Evolutionary conservation across 2,329 filamentous ascomycete species (phyloP).

Genomic region (Colletotrichum theobromicola): DNA sequence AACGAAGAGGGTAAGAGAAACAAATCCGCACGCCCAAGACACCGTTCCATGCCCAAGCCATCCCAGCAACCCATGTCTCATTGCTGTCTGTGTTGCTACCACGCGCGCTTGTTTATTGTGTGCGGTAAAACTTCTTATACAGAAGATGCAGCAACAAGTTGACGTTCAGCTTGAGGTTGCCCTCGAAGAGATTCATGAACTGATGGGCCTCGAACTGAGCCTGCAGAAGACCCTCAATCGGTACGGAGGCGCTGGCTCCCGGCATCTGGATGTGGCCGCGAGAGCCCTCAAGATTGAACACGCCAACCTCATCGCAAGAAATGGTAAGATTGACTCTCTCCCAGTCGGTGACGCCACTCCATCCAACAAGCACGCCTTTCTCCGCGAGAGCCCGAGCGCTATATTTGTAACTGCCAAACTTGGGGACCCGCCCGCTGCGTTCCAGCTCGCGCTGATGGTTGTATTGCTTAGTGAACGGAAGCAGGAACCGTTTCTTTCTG

Average conservation of each 20-base stretch:
- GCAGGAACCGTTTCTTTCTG: conserved; percentile 87
- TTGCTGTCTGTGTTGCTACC: not conserved
- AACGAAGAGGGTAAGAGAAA: not conserved
- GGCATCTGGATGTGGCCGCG: conserved; percentile 95
- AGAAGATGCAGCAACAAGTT: conserved; percentile 95
- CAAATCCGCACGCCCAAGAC: conserved; percentile 5
- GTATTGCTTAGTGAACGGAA: conserved; percentile 98
- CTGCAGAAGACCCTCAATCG: conserved; percentile 92
- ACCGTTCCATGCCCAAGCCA: conserved; percentile 2
- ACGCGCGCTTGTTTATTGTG: conserved; percentile 50
- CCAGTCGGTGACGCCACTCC: conserved; percentile 86
- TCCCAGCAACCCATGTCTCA: conserved; percentile 18
- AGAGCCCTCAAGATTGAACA: conserved; percentile 91
- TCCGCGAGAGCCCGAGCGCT: conserved; percentile 86
- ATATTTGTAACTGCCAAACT: conserved; percentile 98
- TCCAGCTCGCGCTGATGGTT: conserved; percentile 97
- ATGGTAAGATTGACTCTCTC: conserved; percentile 94
- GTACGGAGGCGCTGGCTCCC: conserved; percentile 85
- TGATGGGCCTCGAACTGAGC: conserved; percentile 97
- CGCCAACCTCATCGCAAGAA: conserved; percentile 89
- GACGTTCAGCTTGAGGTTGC: conserved; percentile 86
- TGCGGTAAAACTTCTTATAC: conserved; percentile 97
- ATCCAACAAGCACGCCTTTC: conserved; percentile 93
- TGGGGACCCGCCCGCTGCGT: conserved; percentile 85
- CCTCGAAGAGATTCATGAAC: conserved; percentile 94